Evolutionary conservation across 2,329 filamentous ascomycete species (phyloP).

Genomic region (Thelonectria blattea): DNA sequence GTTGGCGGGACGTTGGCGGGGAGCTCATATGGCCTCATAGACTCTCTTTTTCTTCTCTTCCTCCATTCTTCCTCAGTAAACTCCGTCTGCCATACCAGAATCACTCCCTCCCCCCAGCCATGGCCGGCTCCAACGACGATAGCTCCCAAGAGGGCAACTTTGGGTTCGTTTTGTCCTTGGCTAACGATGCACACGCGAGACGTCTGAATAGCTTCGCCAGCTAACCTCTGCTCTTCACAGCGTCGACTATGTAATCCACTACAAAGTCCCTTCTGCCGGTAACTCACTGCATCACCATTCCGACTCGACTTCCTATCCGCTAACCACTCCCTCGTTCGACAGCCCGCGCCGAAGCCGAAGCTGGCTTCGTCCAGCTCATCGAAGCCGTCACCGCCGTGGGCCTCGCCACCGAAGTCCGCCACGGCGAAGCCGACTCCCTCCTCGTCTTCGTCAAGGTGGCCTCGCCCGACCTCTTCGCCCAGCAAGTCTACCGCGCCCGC

Average conservation of each 20-base stretch:
- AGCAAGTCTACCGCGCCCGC: constrained; percentile 84
- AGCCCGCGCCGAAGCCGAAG: constrained; percentile 74
- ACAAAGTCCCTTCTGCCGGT: constrained; percentile 74
- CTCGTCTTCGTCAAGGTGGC: constrained; percentile 84
- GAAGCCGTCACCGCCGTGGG: constrained; percentile 77
- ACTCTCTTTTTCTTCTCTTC: background rate
- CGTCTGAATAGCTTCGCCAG: background rate
- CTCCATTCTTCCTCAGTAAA: background rate
- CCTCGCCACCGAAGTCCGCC: constrained; percentile 86
- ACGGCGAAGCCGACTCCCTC: constrained; percentile 75
- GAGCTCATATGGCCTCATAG: too few relatives aligned
- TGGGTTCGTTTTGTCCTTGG: constrained; percentile 46
- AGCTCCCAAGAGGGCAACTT: constrained; percentile 46
- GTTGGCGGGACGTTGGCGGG: too few relatives aligned
- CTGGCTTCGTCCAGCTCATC: constrained; percentile 79
- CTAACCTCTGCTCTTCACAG: constrained; percentile 45
- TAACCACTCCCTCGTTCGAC: constrained; percentile 20
- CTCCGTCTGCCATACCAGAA: background rate
- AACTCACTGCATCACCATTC: constrained; percentile 32
- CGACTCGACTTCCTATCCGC: background rate
- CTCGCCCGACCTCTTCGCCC: constrained; percentile 74
- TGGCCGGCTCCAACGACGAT: constrained; percentile 43
- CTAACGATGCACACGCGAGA: background rate
- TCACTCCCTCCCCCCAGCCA: constrained; percentile 25
- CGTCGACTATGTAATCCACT: constrained; percentile 89